Base-by-base conservation (phyloP, 106 monocot genomes). In the Dioscorea dumetorum region DNA sequence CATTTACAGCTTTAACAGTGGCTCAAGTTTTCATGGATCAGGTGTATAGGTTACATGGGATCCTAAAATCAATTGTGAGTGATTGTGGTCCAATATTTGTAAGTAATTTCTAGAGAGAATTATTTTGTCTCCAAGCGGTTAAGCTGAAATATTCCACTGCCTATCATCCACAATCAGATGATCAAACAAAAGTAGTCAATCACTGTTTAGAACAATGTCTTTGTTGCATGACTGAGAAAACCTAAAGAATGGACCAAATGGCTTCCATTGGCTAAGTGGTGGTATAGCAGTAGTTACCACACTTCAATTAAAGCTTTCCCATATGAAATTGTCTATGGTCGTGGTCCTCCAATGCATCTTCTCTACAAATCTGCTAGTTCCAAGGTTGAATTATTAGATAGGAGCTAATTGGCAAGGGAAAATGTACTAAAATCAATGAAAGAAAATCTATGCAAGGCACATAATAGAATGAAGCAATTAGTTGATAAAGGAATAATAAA, bases 91-190 rank as follows among this genome's bases (percentile, higher is more conserved):
- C 7, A 17, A 68, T 19, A 8, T 75, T 75, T 24, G 18, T 23
- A 0, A 53, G 59, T 1, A 21, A 4, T 0, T 75, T 75, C 15
- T 75, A 28, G 51, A 12, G 15, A 49, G 75, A 75, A 24, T 33
- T 74, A 1, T 75, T 60, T n/a, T 0, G 20, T 12, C 59, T 49
- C 0, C 48, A 57, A 11, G 57, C 28, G 12, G 18, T 57, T 11
- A 24, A 9, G 8, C 32, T 68, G 18, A 2, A 15, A 14, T 17
- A 2, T 15, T 19, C 22, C 10, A 57, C 70, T 0, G 24, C 76
- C 0, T 69, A 76, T 32, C 76, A 76, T 22, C 61, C 62, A 6
- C 61, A 69, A 16, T 21, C 69, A 1, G 62, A 76, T 22, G 76
- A 69, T 1, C 62, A 76, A 52, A 62, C 69, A 8, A 62, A 68